These are phyloP conservation scores for Trichoderma aggressivum DNA, from an alignment of 2,329 filamentous ascomycete genomes.

Conservation along the genomic window DNA sequence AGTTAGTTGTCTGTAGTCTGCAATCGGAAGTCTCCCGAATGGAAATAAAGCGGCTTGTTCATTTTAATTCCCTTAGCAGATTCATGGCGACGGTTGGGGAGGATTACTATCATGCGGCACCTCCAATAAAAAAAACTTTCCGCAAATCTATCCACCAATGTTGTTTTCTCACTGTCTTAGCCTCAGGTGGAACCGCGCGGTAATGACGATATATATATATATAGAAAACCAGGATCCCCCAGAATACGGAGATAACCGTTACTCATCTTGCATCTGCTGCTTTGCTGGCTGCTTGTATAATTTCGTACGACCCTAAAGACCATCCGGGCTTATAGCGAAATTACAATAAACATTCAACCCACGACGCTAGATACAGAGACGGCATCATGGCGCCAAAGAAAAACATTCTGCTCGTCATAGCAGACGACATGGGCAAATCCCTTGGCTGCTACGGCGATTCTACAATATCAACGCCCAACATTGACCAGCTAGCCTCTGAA, in stretches of 20 bases:
- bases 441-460: not conserved
- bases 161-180: not conserved
- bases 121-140: constrained; percentile 3
- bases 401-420: constrained; percentile 4
- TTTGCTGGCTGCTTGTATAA: not conserved
- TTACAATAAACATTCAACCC: not conserved
- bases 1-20: not conserved
- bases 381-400: not conserved
- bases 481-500: not conserved
- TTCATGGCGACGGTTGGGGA: not conserved
- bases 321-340: not conserved
- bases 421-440: constrained; percentile 6
- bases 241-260: not conserved
- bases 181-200: not conserved
- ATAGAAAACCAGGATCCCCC: not conserved
- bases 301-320: not conserved
- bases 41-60: not conserved
- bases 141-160: constrained; percentile 14
- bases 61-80: not conserved
- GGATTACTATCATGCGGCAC: not conserved
- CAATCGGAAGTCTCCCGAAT: not conserved
- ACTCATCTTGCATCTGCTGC: not conserved
- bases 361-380: not conserved
- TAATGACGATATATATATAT: not conserved
- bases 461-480: constrained; percentile 6